These are phyloP conservation scores for Zygosaccharomyces sapae DNA, from an alignment of 1,139 yeast genomes.

Conservation along the genomic window DNA sequence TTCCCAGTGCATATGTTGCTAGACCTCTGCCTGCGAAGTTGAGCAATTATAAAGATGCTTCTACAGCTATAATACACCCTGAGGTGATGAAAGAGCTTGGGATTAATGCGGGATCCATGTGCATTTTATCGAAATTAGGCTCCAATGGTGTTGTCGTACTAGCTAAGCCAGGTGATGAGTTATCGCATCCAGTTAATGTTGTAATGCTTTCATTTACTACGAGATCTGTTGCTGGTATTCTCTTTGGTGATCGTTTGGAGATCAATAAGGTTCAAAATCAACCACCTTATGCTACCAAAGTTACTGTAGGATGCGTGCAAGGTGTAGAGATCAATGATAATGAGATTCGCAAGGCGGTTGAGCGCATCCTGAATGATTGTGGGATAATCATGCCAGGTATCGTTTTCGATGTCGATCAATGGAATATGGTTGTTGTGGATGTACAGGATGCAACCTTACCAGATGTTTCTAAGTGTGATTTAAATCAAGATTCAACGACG, in stretches of 20 bases:
- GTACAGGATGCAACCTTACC: constrained; percentile 36
- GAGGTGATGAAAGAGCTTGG: constrained; percentile 53
- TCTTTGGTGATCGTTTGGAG: constrained; percentile 69
- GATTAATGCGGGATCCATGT: constrained; percentile 51
- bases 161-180: constrained; percentile 41
- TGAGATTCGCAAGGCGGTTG: constrained; percentile 32
- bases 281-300: constrained; percentile 47
- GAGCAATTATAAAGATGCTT: constrained; percentile 36
- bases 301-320: constrained; percentile 34
- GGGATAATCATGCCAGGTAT: constrained; percentile 60
- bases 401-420: constrained; percentile 27
- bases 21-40: constrained; percentile 47
- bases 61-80: constrained; percentile 49
- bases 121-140: constrained; percentile 48
- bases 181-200: constrained; percentile 43
- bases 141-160: constrained; percentile 48
- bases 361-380: constrained; percentile 45
- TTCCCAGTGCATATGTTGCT: constrained; percentile 47
- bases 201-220: constrained; percentile 48
- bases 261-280: constrained; percentile 46
- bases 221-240: constrained; percentile 52
- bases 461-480: constrained; percentile 35
- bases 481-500: constrained; percentile 12
- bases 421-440: constrained; percentile 27
- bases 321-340: constrained; percentile 25